These are phyloP conservation scores for Schizochytrium sp. DNA, from an alignment of 108 stramenopile genomes.

Conservation along the genomic window DNA sequence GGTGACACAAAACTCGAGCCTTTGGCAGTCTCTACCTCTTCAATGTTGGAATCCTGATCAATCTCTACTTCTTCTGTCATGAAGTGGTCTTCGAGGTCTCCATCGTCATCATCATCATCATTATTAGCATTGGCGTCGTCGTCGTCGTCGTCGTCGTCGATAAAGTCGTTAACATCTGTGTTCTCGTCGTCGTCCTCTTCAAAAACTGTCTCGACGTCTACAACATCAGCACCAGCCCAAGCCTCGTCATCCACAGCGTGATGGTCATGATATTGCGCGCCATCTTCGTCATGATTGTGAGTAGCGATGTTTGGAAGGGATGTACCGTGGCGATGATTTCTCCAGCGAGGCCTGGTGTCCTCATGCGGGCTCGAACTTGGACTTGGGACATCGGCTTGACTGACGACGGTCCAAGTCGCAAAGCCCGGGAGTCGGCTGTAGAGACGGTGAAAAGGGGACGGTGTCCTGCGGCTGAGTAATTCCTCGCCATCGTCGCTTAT, in stretches of 20 bases:
- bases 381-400: background rate
- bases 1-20: too few species aligned
- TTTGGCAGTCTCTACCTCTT: too few species aligned
- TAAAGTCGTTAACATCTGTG: too few species aligned
- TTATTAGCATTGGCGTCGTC: too few species aligned
- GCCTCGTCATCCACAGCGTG: background rate
- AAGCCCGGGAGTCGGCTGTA: background rate
- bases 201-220: background rate
- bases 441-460: background rate
- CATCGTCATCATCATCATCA: too few species aligned
- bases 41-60: too few species aligned
- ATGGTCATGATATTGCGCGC: background rate
- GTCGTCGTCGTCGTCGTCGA: too few species aligned
- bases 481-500: background rate
- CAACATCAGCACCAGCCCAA: background rate
- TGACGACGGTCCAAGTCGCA: background rate
- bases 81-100: too few species aligned
- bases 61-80: too few species aligned
- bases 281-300: background rate
- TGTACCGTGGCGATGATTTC: too few species aligned
- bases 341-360: too few species aligned
- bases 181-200: background rate
- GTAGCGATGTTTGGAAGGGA: background rate
- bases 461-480: background rate
- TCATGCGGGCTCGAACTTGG: background rate